phyloP scores from a whole-genome alignment of 192 early-diverging fungal genomes.

The Coemansia sp. region DNA sequence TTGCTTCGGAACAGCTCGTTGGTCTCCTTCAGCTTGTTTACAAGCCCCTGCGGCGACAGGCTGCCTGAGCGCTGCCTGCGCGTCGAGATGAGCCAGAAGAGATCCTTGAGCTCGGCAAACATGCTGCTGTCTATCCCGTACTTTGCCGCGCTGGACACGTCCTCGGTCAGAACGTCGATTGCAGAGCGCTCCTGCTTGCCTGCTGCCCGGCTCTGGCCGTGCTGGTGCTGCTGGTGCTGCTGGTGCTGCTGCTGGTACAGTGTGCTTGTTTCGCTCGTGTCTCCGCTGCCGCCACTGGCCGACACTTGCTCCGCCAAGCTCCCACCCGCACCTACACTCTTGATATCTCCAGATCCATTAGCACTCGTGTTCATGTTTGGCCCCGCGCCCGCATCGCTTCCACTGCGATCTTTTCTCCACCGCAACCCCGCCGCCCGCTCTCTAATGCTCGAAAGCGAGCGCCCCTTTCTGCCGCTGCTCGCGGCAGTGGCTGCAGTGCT shows the following conservation, averaged over 20 bases:
- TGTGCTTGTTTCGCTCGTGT: neutral
- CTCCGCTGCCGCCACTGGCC: neutral
- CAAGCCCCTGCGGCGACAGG: slow-evolving; percentile 79
- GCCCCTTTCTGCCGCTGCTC: slow-evolving; percentile 5
- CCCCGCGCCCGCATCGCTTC: slow-evolving; percentile 11
- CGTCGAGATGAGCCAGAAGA: slow-evolving; percentile 79
- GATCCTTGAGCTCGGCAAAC: slow-evolving; percentile 76
- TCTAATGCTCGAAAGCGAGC: slow-evolving; percentile 20
- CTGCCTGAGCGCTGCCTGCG: slow-evolving; percentile 82
- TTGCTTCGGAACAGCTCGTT: slow-evolving; percentile 93
- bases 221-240: slow-evolving; percentile 2
- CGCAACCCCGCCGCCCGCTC: slow-evolving; percentile 37
- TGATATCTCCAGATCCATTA: slow-evolving; percentile 17
- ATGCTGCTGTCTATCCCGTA: slow-evolving; percentile 73
- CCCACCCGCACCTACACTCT: slow-evolving; percentile 2
- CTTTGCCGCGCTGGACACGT: slow-evolving; percentile 40
- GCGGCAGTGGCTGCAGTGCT: slow-evolving; percentile 1
- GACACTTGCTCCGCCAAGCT: neutral
- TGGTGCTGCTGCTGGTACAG: slow-evolving; percentile 8
- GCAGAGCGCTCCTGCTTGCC: slow-evolving; percentile 8
- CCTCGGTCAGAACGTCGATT: slow-evolving; percentile 13
- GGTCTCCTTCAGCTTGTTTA: slow-evolving; percentile 85
- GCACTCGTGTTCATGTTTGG: neutral
- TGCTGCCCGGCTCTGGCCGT: neutral
- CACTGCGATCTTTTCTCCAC: slow-evolving; percentile 31